phyloP scores from a whole-genome alignment of 495 filamentous ascomycete species.

The Neurospora sp. region DNA sequence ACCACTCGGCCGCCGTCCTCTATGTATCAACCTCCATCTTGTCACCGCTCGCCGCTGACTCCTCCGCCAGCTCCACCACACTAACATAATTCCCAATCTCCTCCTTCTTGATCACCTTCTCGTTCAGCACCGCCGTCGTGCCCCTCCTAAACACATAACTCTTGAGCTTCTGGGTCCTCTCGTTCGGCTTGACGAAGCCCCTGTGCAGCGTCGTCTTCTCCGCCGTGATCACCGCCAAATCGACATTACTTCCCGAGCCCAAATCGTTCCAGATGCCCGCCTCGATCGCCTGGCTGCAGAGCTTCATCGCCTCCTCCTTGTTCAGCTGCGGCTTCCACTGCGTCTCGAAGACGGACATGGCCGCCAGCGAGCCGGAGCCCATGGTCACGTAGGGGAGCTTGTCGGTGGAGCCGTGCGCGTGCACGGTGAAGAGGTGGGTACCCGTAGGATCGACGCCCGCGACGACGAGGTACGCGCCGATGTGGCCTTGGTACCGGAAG shows the following conservation, averaged over 20 bases:
- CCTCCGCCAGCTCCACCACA: conserved; percentile 68
- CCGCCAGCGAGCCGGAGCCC: conserved; percentile 90
- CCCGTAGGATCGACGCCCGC: conserved; percentile 97
- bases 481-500: conserved; percentile 95
- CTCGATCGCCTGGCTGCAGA: conserved; percentile 82
- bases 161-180: conserved; percentile 80
- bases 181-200: conserved; percentile 86
- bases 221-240: conserved; percentile 85
- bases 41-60: conserved; percentile 49
- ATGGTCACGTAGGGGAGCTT: conserved; percentile 99
- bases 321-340: conserved; percentile 78
- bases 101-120: conserved; percentile 85
- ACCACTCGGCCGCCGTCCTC: conserved; percentile 3
- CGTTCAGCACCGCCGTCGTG: conserved; percentile 86
- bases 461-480: conserved; percentile 96
- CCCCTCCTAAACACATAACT: conserved; percentile 84
- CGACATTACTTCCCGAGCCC: conserved; percentile 94
- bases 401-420: conserved; percentile 96
- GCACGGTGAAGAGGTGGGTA: conserved; percentile 92
- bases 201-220: conserved; percentile 89
- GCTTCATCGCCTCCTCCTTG: conserved; percentile 68
- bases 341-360: conserved; percentile 97
- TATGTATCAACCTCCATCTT: conserved; percentile 91
- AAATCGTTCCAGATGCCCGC: conserved; percentile 99
- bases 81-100: conserved; percentile 94